phyloP scores from a whole-genome alignment of 2,329 filamentous ascomycete species.

The Arthrobotrys conoides region DNA sequence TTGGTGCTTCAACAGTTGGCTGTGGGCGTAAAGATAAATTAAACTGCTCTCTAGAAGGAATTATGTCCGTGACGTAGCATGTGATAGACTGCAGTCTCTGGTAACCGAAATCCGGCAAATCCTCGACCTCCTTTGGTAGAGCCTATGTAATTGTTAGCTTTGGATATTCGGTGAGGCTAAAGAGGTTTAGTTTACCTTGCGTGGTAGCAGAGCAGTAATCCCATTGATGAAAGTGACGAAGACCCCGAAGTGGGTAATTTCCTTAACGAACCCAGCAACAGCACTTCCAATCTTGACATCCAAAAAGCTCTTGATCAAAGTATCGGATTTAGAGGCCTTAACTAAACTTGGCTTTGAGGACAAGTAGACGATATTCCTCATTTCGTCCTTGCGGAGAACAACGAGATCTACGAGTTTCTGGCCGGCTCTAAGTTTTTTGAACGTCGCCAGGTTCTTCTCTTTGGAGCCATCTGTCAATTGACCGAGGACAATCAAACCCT shows the following conservation, averaged over 20 bases:
- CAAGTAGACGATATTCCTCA: constrained; percentile 80
- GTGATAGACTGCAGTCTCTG: constrained; percentile 81
- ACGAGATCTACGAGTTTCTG: constrained; percentile 86
- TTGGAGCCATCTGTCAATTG: constrained; percentile 88
- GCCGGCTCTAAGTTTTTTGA: constrained; percentile 86
- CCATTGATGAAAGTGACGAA: constrained; percentile 90
- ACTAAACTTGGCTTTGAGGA: constrained; percentile 87
- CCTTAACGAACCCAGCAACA: constrained; percentile 85
- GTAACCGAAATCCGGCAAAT: constrained; percentile 82
- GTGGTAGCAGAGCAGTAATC: constrained; percentile 81
- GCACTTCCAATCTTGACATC: constrained; percentile 78
- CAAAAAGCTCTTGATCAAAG: constrained; percentile 79
- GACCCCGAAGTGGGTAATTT: constrained; percentile 83
- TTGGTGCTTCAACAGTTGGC: constrained; percentile 69
- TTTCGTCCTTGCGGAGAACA: constrained; percentile 86
- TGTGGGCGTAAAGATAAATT: constrained; percentile 73
- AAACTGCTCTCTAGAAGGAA: constrained; percentile 79
- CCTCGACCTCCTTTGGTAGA: constrained; percentile 78
- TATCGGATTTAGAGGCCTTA: constrained; percentile 79
- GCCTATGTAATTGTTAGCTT: constrained; percentile 73
- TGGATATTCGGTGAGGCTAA: background rate
- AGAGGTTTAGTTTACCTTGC: constrained; percentile 37
- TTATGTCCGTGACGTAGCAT: constrained; percentile 79
- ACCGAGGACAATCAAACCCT: constrained; percentile 80
- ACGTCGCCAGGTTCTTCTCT: constrained; percentile 80